Evolutionary conservation across 768 basidiomycete species (phyloP).

Genomic region (Macrolepiota albuminosa): DNA sequence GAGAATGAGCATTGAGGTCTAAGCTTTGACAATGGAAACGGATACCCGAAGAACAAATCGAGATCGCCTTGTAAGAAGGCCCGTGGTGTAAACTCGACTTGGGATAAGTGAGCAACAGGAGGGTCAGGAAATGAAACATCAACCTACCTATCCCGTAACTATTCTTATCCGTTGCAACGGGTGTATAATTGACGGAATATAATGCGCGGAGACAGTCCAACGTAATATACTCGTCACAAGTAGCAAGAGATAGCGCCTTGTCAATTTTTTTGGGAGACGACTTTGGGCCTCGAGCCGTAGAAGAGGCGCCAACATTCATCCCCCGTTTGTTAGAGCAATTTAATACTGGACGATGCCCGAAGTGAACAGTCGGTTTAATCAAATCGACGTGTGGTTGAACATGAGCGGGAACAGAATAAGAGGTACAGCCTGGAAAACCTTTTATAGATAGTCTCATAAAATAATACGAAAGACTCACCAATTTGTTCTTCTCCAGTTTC

Average conservation of each 20-base stretch:
- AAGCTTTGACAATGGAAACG: background rate
- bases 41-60: conserved; percentile 35
- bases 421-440: conserved; percentile 27
- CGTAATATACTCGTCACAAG: conserved; percentile 23
- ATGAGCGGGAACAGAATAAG: conserved; percentile 35
- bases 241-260: conserved; percentile 4
- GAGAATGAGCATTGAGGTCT: background rate
- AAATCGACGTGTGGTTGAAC: conserved; percentile 37
- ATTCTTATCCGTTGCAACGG: conserved; percentile 22
- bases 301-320: conserved; percentile 7
- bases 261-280: conserved; percentile 2
- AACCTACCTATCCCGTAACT: conserved; percentile 23
- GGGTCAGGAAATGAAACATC: background rate
- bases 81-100: conserved; percentile 11
- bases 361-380: conserved; percentile 39
- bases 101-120: background rate
- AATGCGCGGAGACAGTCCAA: conserved; percentile 26
- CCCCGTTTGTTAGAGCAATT: conserved; percentile 16
- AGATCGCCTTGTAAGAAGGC: conserved; percentile 9
- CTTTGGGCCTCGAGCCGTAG: conserved; percentile 3
- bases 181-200: conserved; percentile 21
- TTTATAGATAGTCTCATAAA: background rate
- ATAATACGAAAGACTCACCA: conserved; percentile 15
- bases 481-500: conserved; percentile 32
- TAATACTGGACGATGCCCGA: conserved; percentile 27